A percentile compares a stretch with the other conserved stretches of the same genome.
phyloP scores from a whole-genome alignment of 345 rosid species.

The Citrus unshiu region DNA sequence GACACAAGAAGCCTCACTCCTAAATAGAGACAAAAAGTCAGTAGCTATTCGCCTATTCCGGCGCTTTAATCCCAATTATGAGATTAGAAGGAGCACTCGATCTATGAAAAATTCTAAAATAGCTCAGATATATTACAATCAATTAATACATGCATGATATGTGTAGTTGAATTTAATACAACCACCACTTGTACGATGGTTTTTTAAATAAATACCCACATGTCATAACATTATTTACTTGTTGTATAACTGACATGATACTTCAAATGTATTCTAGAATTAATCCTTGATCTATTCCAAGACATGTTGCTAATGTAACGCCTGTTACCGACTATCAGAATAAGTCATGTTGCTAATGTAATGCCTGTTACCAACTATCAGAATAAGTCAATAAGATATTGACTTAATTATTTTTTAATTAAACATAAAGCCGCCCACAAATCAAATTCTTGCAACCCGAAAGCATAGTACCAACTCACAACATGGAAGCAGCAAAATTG shows the following conservation, averaged over 20 bases:
- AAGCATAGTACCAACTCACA: conserved; percentile 1
- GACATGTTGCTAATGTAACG: background rate
- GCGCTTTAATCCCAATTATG: background rate
- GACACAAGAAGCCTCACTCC: background rate
- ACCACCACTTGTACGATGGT: fast-evolving
- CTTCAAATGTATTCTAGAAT: too few species aligned
- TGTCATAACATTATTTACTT: too few species aligned
- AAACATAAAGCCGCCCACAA: background rate
- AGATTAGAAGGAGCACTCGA: background rate
- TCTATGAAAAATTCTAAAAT: too few species aligned
- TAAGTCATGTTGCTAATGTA: background rate
- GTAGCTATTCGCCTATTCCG: too few species aligned
- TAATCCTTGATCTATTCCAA: background rate
- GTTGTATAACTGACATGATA: fast-evolving
- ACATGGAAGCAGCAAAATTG: background rate
- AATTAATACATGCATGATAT: too few species aligned
- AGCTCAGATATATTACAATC: fast-evolving
- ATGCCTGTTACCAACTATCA: background rate
- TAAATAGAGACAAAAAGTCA: too few species aligned
- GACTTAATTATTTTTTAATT: background rate
- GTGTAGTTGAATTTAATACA: too few species aligned
- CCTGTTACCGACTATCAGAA: too few species aligned
- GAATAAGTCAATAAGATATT: background rate
- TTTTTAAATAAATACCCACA: too few species aligned
- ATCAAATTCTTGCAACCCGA: background rate